Evolutionary conservation across 257 asterid species (phyloP), one percentile per base, ranked within the genome.

Genomic region (Mitragyna speciosa): DNA sequence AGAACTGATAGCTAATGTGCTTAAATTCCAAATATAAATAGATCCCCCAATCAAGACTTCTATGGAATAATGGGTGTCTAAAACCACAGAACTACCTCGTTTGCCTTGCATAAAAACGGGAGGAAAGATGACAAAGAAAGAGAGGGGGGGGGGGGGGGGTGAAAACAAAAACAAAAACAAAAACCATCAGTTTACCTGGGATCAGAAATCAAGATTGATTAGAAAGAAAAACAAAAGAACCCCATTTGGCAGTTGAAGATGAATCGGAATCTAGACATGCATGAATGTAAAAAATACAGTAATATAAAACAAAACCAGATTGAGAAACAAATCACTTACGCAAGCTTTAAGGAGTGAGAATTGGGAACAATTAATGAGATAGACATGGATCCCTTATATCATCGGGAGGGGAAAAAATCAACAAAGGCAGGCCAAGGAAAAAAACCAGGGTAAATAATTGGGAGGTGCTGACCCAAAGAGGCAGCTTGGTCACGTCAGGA

Each of bases 401-500:
- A 45, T 67, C 9, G 61, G 39, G 17, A 20, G 39, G 56, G 61
- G 30, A 12, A 30, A 66, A 76, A 45, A 30, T 65, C 39, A 51
- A 76, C 49, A 4, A 4, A 47, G 31, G 33, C 36, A 76, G 67
- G 64, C 36, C 31, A 41, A n/a, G n/a, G 58, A 12, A 70, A 58
- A 36, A 45, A 24, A 24, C 69, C 22, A 24, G 28, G 52, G 36
- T 7, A 39, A 2, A 67, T 26, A 51, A 71, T 71, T 2, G 58
- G 72, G n/a, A 26, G 54, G 58, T 56, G 24, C 72, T 76, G 63
- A 31, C 63, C 47, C 72, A 39, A 49, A 63, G 39, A 51, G 66
- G 67, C 52, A 49, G 81, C 81, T 64, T 26, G 9, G 75, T 77
- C 81, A 67, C 64, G 47, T 72, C 63, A 72, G 76, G 61, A 47